A percentile compares a stretch with the other conserved stretches of the same genome.
Conservation (phyloP, 2,329 filamentous ascomycete genomes). For the Colletotrichum sp. region DNA sequence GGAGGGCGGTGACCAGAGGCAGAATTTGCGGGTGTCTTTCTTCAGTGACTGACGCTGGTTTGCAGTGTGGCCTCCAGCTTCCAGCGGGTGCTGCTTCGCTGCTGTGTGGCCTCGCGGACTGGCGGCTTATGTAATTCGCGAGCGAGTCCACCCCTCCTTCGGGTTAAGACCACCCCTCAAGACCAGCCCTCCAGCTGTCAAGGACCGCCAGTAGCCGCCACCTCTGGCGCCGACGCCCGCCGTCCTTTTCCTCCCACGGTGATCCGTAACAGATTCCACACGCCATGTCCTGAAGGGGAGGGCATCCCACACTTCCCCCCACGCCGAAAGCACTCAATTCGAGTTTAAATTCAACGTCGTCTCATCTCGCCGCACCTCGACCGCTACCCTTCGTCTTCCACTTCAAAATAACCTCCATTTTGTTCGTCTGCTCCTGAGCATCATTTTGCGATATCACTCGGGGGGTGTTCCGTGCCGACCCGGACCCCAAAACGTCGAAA, state of each 20-base stretch:
- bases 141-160: not conserved
- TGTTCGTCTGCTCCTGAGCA: slow-evolving; percentile 11
- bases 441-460: slow-evolving; percentile 24
- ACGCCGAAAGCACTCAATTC: slow-evolving; percentile 20
- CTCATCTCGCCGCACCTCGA: slow-evolving; percentile 10
- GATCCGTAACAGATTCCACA: slow-evolving; percentile 18
- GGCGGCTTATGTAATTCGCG: not conserved
- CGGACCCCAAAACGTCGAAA: not conserved
- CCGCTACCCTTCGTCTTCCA: not conserved
- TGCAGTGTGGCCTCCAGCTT: not conserved
- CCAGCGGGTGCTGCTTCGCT: not conserved
- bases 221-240: not conserved
- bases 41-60: not conserved
- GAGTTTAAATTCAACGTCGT: slow-evolving; percentile 26
- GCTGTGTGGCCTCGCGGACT: not conserved
- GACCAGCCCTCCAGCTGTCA: not conserved
- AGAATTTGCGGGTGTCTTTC: slow-evolving; percentile 29
- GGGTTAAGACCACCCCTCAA: not conserved
- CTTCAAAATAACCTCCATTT: not conserved
- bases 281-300: slow-evolving; percentile 16
- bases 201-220: not conserved
- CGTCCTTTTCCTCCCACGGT: not conserved
- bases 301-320: slow-evolving; percentile 19
- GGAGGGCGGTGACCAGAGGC: slow-evolving; percentile 40
- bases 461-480: slow-evolving; percentile 1